Percentiles rank a stretch among this genome's conserved stretches.
Evolutionary conservation across 2,329 filamentous ascomycete species (phyloP).

Genomic region (Chrysoporthe puriensis): DNA sequence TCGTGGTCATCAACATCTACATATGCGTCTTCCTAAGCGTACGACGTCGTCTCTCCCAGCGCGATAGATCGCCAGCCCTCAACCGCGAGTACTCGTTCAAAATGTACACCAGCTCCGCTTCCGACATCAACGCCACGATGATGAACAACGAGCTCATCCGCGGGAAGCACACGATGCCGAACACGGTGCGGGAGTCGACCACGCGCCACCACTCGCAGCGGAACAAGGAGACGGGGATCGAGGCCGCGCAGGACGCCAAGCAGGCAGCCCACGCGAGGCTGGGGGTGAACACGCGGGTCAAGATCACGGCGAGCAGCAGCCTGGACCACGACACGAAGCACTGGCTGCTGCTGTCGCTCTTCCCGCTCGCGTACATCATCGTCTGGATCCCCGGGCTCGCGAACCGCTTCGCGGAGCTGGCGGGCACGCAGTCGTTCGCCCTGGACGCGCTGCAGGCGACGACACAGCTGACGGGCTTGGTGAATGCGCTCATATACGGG

Average conservation of each 20-base stretch:
- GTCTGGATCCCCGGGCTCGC: constrained; percentile 23
- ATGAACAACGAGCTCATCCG: constrained; percentile 24
- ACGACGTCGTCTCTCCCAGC: constrained; percentile 21
- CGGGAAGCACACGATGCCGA: constrained; percentile 20
- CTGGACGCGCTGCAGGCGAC: constrained; percentile 24
- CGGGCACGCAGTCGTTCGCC: background rate
- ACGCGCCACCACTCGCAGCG: constrained; percentile 10
- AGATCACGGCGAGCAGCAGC: constrained; percentile 19
- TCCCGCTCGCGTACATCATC: constrained; percentile 23
- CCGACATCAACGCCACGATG: constrained; percentile 20
- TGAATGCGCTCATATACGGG: constrained; percentile 25
- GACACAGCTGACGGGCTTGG: constrained; percentile 25
- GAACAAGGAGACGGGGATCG: constrained; percentile 22
- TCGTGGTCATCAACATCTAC: constrained; percentile 16
- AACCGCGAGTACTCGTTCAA: constrained; percentile 21
- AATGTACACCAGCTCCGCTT: constrained; percentile 18
- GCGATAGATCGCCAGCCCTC: constrained; percentile 16
- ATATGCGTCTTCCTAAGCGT: constrained; percentile 19
- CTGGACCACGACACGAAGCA: constrained; percentile 25
- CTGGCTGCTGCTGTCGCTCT: constrained; percentile 24
- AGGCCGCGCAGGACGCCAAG: constrained; percentile 24
- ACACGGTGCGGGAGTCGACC: constrained; percentile 21
- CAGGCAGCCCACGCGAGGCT: constrained; percentile 19
- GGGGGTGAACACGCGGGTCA: constrained; percentile 21
- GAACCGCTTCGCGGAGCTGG: constrained; percentile 22